Percentiles rank a stretch among this genome's conserved stretches.
These are phyloP conservation scores for Nitzschia sp. DNA, from an alignment of 108 stramenopile species.

Conservation along the genomic window DNA sequence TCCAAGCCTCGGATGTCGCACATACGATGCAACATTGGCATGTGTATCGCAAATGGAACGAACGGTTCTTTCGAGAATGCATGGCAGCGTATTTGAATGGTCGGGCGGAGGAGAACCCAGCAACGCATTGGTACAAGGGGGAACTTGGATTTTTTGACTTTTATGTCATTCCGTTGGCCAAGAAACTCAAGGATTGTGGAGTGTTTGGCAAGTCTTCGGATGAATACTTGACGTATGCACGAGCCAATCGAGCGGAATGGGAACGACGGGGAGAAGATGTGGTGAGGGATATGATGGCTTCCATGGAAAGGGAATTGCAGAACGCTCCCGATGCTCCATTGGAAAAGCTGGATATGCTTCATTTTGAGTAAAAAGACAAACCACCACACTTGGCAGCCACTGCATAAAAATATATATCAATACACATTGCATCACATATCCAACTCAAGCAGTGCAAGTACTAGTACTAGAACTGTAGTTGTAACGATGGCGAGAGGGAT, in stretches of 20 bases:
- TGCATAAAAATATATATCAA: too few relatives aligned
- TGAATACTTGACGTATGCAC: constrained; percentile 13
- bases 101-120: neutral
- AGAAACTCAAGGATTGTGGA: neutral
- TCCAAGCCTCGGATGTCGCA: constrained; percentile 43
- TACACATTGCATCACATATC: too few relatives aligned
- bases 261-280: constrained; percentile 1
- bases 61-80: constrained; percentile 32
- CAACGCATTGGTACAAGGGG: constrained; percentile 27
- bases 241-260: constrained; percentile 5
- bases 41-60: constrained; percentile 42
- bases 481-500: too few relatives aligned
- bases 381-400: too few relatives aligned
- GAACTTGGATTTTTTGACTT: neutral
- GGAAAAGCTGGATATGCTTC: too few relatives aligned
- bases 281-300: constrained; percentile 1
- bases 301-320: too few relatives aligned
- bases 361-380: too few relatives aligned
- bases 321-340: too few relatives aligned
- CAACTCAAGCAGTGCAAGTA: too few relatives aligned
- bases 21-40: constrained; percentile 49
- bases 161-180: constrained; percentile 1
- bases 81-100: constrained; percentile 22
- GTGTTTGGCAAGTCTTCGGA: constrained; percentile 27
- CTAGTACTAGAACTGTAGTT: too few relatives aligned